Conservation (phyloP, 768 basidiomycete species). For the Calocybe cyanea region DNA sequence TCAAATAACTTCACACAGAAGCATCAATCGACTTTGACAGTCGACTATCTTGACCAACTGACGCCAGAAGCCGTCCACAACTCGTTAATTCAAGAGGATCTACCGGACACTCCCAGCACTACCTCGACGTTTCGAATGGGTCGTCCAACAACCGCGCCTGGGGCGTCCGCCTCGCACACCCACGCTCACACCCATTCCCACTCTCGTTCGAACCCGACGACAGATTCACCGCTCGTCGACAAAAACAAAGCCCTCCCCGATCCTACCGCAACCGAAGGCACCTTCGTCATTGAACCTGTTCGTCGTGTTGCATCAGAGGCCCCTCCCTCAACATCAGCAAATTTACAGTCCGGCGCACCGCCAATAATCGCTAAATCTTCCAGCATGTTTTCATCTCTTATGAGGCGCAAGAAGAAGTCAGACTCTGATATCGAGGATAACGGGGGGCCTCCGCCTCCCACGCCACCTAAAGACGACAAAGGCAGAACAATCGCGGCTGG, state of each 20-base stretch:
- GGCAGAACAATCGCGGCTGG: conserved; percentile 16
- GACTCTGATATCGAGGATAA: conserved; percentile 21
- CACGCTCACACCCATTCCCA: background rate
- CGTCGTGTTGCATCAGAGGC: conserved; percentile 32
- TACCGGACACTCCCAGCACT: conserved; percentile 20
- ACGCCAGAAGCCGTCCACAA: conserved; percentile 35
- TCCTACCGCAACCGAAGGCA: conserved; percentile 9
- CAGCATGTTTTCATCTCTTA: conserved; percentile 30
- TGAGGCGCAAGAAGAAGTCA: conserved; percentile 36
- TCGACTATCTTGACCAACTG: conserved; percentile 41
- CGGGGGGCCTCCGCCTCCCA: conserved; percentile 40
- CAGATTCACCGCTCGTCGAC: conserved; percentile 8
- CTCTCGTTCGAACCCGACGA: background rate
- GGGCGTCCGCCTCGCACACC: background rate
- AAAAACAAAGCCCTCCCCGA: conserved; percentile 17
- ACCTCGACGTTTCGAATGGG: conserved; percentile 12
- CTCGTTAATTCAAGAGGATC: conserved; percentile 24
- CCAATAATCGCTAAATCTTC: conserved; percentile 24
- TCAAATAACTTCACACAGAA: no score
- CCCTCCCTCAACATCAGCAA: conserved; percentile 17
- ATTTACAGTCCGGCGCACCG: conserved; percentile 12
- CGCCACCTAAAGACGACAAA: conserved; percentile 42
- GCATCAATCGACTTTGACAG: conserved; percentile 42
- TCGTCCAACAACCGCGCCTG: conserved; percentile 7
- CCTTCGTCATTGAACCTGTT: conserved; percentile 19